Conservation (phyloP, 2,329 filamentous ascomycete genomes). For the Chaetomium sp. region DNA sequence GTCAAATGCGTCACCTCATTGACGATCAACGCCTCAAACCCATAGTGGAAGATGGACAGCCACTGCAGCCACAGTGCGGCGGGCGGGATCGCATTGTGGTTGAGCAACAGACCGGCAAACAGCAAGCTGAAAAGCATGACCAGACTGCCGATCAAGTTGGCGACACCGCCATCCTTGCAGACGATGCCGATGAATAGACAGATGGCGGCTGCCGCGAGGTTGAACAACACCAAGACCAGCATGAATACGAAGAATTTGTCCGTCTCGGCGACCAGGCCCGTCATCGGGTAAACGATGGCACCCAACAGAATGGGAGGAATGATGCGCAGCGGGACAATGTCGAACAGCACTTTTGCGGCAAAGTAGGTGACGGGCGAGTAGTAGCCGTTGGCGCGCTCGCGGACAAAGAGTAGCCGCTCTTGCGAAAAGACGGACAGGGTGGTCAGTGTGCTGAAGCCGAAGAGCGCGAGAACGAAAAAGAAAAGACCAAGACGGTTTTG, state of each 20-base stretch:
- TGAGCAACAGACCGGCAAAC: slow-evolving; percentile 88
- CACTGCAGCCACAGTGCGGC: slow-evolving; percentile 85
- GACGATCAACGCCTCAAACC: slow-evolving; percentile 91
- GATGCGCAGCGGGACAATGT: slow-evolving; percentile 88
- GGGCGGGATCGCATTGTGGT: slow-evolving; percentile 85
- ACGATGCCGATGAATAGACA: slow-evolving; percentile 95
- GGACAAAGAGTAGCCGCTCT: slow-evolving; percentile 83
- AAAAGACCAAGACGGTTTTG: slow-evolving; percentile 95
- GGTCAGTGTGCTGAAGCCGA: slow-evolving; percentile 93
- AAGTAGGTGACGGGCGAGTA: slow-evolving; percentile 94
- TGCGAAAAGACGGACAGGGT: slow-evolving; percentile 89
- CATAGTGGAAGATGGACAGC: slow-evolving; percentile 96
- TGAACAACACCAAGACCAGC: slow-evolving; percentile 88
- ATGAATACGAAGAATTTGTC: slow-evolving; percentile 87
- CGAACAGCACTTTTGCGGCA: slow-evolving; percentile 92
- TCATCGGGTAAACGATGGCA: slow-evolving; percentile 96
- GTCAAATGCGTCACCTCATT: slow-evolving; percentile 91
- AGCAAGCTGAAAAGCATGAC: slow-evolving; percentile 97
- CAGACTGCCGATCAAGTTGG: slow-evolving; percentile 86
- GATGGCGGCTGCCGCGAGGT: slow-evolving; percentile 85
- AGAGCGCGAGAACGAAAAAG: slow-evolving; percentile 92
- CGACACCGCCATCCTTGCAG: slow-evolving; percentile 84
- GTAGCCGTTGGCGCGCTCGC: slow-evolving; percentile 94
- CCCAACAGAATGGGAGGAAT: slow-evolving; percentile 94
- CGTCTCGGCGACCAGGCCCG: slow-evolving; percentile 75